A percentile compares a stretch with the other conserved stretches of the same genome.
phyloP scores from a whole-genome alignment of 2,329 filamentous ascomycete genomes.

The Fusarium tanahbumbuense region DNA sequence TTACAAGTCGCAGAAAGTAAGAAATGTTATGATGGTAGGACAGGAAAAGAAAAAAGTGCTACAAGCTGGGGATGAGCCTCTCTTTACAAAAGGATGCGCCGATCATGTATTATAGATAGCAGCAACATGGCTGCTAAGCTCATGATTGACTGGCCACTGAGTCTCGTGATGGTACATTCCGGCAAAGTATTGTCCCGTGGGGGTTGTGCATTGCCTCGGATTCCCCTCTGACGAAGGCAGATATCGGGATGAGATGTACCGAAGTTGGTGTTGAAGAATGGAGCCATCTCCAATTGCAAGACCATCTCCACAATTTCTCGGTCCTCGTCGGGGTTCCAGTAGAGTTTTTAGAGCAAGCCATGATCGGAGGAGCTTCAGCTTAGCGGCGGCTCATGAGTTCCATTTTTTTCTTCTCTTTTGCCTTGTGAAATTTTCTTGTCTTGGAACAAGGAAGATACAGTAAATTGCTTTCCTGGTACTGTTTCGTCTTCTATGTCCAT shows the following conservation, averaged over 20 bases:
- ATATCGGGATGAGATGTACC: conserved; percentile 38
- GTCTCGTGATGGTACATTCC: conserved; percentile 34
- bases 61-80: conserved; percentile 26
- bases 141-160: conserved; percentile 21
- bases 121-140: conserved; percentile 4
- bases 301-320: conserved; percentile 37
- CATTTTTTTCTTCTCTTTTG: conserved; percentile 3
- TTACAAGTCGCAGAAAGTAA: not conserved
- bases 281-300: conserved; percentile 29
- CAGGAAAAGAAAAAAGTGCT: conserved; percentile 3
- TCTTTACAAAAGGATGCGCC: conserved; percentile 37
- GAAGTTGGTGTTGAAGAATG: conserved; percentile 34
- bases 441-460: not conserved
- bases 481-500: not conserved
- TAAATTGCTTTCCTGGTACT: not conserved
- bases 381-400: conserved; percentile 23
- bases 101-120: conserved; percentile 23
- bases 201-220: conserved; percentile 17
- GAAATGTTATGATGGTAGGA: not conserved
- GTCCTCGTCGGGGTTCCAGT: conserved; percentile 32
- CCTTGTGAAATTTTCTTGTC: not conserved
- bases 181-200: conserved; percentile 18
- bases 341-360: conserved; percentile 1
- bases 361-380: conserved; percentile 11
- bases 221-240: conserved; percentile 27